Percentiles rank a stretch among this genome's conserved stretches.
phyloP scores from a whole-genome alignment of 2,329 filamentous ascomycete genomes.

The Nannizziopsis barbatae region DNA sequence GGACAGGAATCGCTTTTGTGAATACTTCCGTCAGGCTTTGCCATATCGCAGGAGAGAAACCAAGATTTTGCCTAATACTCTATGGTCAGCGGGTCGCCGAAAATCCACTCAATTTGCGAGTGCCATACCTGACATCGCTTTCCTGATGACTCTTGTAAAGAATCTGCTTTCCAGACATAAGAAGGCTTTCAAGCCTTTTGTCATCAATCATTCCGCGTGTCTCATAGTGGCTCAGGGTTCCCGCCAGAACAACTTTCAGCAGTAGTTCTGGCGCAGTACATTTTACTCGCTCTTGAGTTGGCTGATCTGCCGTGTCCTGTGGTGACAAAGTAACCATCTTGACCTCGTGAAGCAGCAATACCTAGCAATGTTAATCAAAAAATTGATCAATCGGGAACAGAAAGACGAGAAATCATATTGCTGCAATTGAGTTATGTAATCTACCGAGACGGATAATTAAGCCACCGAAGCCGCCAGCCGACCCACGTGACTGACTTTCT shows the following conservation, averaged over 20 bases:
- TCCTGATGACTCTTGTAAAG: conserved; percentile 48
- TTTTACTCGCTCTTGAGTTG: conserved; percentile 25
- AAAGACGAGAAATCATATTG: neutral
- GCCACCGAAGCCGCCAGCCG: neutral
- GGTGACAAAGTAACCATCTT: conserved; percentile 22
- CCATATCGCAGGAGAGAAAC: conserved; percentile 48
- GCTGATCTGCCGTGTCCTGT: conserved; percentile 19
- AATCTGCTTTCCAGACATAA: conserved; percentile 50
- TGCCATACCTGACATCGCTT: conserved; percentile 41
- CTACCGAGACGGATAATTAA: conserved; percentile 3
- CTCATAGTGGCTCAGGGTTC: conserved; percentile 48
- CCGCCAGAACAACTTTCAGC: conserved; percentile 38
- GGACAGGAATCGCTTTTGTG: conserved; percentile 48
- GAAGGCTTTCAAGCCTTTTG: conserved; percentile 45
- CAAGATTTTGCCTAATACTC: conserved; percentile 42
- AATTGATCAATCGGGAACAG: neutral
- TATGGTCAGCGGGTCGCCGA: neutral
- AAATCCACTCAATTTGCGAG: neutral
- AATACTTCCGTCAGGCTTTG: conserved; percentile 48
- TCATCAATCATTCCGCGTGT: conserved; percentile 50
- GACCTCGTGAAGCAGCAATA: conserved; percentile 1
- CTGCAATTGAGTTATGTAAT: neutral
- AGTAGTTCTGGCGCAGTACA: conserved; percentile 39
- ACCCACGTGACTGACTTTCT: neutral
- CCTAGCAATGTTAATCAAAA: too few species aligned